Conservation (phyloP, 257 asterid species). For the Solanum pimpinellifolium region DNA sequence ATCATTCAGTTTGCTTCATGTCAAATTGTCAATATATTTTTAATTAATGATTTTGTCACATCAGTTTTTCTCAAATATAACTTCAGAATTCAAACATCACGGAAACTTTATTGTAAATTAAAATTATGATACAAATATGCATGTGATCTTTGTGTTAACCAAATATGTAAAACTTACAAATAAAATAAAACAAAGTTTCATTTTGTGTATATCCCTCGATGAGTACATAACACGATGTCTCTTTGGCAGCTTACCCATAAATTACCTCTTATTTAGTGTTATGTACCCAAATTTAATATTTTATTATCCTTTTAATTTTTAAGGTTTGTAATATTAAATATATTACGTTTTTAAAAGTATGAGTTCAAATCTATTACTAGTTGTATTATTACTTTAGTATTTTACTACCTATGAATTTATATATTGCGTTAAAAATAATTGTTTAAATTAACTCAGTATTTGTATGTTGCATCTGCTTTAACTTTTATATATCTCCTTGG, state of each 20-base stretch:
- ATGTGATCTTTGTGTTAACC: background rate
- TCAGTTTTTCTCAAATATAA: background rate
- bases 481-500: background rate
- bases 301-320: background rate
- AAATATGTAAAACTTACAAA: background rate
- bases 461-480: background rate
- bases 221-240: background rate
- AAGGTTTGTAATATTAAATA: too few relatives aligned
- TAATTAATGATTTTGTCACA: background rate
- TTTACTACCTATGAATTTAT: too few relatives aligned
- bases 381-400: too few relatives aligned
- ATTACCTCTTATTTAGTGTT: background rate
- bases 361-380: background rate
- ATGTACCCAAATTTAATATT: background rate
- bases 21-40: too few relatives aligned
- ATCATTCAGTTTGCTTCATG: background rate
- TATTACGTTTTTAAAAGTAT: too few relatives aligned
- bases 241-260: background rate
- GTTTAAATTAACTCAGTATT: too few relatives aligned
- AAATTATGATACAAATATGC: background rate
- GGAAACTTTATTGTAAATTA: background rate
- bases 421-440: too few relatives aligned
- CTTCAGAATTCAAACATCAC: background rate
- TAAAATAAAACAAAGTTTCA: background rate
- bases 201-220: background rate